Evolutionary conservation across 208 protist genomes (phyloP).

Genomic region (Acanthamoeba castellanii): DNA sequence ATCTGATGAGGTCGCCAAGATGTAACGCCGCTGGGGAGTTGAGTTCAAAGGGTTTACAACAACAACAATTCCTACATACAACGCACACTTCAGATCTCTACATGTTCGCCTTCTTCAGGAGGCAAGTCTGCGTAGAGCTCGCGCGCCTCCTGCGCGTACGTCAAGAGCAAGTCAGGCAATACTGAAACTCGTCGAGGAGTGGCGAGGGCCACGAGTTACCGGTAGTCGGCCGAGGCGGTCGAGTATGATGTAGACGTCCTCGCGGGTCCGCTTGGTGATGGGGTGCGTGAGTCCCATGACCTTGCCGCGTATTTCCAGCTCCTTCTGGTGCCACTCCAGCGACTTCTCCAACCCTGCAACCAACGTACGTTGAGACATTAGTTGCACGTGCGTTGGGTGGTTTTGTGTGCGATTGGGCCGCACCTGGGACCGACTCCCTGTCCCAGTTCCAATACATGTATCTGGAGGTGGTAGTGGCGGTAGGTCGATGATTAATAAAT

Average conservation of each 20-base stretch:
- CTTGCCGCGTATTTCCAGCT: background rate
- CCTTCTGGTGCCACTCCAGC: constrained; percentile 57
- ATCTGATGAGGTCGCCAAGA: background rate
- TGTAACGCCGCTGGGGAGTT: background rate
- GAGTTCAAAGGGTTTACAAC: no score
- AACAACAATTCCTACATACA: background rate
- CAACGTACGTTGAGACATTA: background rate
- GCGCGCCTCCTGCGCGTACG: background rate
- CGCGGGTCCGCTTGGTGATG: constrained; percentile 19
- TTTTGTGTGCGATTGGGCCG: no score
- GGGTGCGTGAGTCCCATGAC: constrained; percentile 26
- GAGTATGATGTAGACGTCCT: constrained; percentile 65
- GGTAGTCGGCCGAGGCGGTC: background rate
- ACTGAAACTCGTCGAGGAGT: no score
- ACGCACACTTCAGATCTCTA: background rate
- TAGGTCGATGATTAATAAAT: background rate
- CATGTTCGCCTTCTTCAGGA: background rate
- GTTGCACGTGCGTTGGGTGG: no score
- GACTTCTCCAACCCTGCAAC: constrained; percentile 50
- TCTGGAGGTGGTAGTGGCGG: background rate
- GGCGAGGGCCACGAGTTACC: background rate
- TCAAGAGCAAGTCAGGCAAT: background rate
- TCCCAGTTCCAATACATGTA: constrained; percentile 70
- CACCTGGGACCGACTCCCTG: background rate
- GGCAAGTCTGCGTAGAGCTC: background rate